Percentiles rank a stretch among this genome's conserved stretches.
These are phyloP conservation scores for Coemansia sp. DNA, from an alignment of 192 early-diverging fungal genomes.

Conservation along the genomic window DNA sequence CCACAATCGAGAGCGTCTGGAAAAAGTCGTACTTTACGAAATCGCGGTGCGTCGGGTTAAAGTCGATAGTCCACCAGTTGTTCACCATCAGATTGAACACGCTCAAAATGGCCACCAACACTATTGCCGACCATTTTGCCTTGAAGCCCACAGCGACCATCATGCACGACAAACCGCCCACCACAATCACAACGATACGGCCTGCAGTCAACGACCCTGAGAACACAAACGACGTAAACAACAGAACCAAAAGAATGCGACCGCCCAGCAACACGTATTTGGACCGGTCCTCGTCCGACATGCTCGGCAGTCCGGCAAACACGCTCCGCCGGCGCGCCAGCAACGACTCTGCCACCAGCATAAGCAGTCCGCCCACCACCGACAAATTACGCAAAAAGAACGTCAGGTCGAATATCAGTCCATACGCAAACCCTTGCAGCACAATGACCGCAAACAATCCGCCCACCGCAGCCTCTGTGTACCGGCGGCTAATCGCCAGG, in stretches of 20 bases:
- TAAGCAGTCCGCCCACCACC: constrained; percentile 90
- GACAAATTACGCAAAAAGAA: constrained; percentile 93
- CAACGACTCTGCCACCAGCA: constrained; percentile 86
- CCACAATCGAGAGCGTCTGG: constrained; percentile 94
- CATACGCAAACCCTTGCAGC: constrained; percentile 90
- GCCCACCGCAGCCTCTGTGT: constrained; percentile 80
- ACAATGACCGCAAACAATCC: constrained; percentile 82
- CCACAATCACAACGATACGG: constrained; percentile 67
- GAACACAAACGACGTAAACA: constrained; percentile 89
- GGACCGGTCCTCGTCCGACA: constrained; percentile 82
- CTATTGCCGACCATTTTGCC: constrained; percentile 94
- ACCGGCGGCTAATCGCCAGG: constrained; percentile 78
- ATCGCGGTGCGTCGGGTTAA: constrained; percentile 76
- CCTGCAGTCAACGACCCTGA: constrained; percentile 76
- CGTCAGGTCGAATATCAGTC: constrained; percentile 82
- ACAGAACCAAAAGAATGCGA: constrained; percentile 85
- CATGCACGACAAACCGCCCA: constrained; percentile 74
- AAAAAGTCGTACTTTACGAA: constrained; percentile 99
- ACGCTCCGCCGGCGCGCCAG: constrained; percentile 65
- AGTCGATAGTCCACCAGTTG: constrained; percentile 93
- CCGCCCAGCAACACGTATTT: constrained; percentile 92
- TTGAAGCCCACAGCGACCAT: constrained; percentile 98
- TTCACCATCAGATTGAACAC: constrained; percentile 91
- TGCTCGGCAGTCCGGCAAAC: constrained; percentile 84
- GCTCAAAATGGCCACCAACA: constrained; percentile 84